Base-by-base conservation (phyloP, 768 basidiomycete species). In the Pulveroboletus sp. region DNA sequence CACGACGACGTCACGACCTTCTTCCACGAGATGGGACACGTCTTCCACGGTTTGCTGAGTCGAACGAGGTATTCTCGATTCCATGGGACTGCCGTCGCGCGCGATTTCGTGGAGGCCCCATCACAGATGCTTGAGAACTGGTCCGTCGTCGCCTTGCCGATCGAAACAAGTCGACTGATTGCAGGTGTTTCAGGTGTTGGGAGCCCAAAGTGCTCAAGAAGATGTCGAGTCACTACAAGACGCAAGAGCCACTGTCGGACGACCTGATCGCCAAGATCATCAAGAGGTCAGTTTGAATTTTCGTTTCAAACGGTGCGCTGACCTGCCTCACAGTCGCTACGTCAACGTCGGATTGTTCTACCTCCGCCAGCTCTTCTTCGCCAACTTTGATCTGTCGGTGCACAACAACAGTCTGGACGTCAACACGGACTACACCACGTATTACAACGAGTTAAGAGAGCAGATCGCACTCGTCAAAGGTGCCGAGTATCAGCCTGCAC, bases 61-160 rank as follows among this genome's bases (percentile, higher is more conserved):
- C 74, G 70, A 50, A 90, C 89, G 26, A 78, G 76, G 51, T 92
- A 81, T 62, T 69, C 81, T 17, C 73, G 84, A 13, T 93, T 93
- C 80, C 89, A 93, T 56, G 90, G 91, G 17, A 91, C 87, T 26
- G 78, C 80, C 24, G 85, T 89, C 22, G 85, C 86, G 8, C 70
- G 84, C 6, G 89, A 92, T 65, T 91, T 91, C 53, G 90, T 91
- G 10, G 90, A 93, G 68, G 91, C 91, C 3, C 92, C 91, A 0
- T 87, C 85, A 16, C 90, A 94, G 70, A 93, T 93, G 91, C 72
- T 93, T 52, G 92, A 94, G 70, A 90, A 93, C 60, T 93, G 91
- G 91, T 83, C n/a, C n/a, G n/a, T n/a, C n/a, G n/a, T n/a, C n/a
- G n/a, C n/a, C n/a, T n/a, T n/a, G n/a, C n/a, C n/a, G n/a, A n/a